phyloP scores from a whole-genome alignment of 805 yeast genomes.

The Dipodascus albidus region DNA sequence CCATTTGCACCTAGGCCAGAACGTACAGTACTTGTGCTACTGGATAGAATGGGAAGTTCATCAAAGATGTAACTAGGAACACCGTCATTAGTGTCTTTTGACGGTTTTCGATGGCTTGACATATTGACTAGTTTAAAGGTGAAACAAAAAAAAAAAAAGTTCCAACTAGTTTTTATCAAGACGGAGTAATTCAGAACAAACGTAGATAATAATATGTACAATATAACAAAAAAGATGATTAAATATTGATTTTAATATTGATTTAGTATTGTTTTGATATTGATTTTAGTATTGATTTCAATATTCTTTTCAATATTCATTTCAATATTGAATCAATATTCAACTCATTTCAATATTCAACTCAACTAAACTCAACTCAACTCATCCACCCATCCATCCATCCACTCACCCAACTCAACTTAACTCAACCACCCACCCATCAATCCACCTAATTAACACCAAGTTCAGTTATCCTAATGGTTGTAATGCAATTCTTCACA shows the following conservation, averaged over 20 bases:
- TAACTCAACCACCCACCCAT: no score
- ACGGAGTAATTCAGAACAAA: no score
- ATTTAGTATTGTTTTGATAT: no score
- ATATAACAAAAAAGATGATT: background rate
- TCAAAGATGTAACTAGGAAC: constrained; percentile 7
- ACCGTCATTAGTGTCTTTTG: background rate
- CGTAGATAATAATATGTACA: background rate
- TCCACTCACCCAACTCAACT: no score
- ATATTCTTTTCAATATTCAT: no score
- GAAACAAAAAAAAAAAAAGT: background rate
- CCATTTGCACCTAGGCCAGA: background rate
- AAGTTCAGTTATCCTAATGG: constrained; percentile 65
- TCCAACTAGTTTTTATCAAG: background rate
- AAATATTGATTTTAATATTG: no score
- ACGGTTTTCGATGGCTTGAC: background rate
- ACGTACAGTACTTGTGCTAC: background rate
- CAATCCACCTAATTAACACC: constrained; percentile 37
- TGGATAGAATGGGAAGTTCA: constrained; percentile 11
- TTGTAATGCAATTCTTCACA: constrained; percentile 64
- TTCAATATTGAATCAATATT: no score
- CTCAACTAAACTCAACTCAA: no score
- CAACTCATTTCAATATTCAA: no score
- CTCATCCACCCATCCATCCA: no score
- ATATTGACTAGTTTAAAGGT: background rate
- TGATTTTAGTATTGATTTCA: no score